A percentile compares a stretch with the other conserved stretches of the same genome.
phyloP scores from a whole-genome alignment of 2,329 filamentous ascomycete genomes.

The Cladosporium austrohemisphaericum region DNA sequence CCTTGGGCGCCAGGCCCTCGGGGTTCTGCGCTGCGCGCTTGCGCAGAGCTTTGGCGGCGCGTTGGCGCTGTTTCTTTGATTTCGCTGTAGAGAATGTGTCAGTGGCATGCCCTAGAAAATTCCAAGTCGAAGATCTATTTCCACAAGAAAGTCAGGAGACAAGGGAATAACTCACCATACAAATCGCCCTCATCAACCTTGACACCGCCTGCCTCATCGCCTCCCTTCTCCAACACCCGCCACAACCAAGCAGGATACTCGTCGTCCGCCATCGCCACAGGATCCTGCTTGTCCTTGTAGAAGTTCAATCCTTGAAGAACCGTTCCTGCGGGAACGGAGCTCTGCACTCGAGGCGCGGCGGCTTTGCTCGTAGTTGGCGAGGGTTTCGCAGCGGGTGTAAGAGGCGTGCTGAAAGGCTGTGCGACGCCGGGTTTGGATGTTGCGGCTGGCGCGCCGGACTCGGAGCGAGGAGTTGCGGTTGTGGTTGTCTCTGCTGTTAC shows the following conservation, averaged over 20 bases:
- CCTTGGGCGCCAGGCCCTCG: constrained; percentile 57
- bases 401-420: constrained; percentile 40
- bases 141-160: not conserved
- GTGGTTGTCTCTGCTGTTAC: constrained; percentile 29
- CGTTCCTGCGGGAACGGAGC: constrained; percentile 63
- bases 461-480: constrained; percentile 28
- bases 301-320: constrained; percentile 72
- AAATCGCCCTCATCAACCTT: constrained; percentile 66
- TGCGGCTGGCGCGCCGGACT: constrained; percentile 36
- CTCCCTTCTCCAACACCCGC: constrained; percentile 58
- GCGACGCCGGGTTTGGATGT: constrained; percentile 43
- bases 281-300: constrained; percentile 68
- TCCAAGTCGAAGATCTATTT: not conserved
- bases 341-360: constrained; percentile 26
- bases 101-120: too few species aligned
- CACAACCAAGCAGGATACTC: constrained; percentile 82
- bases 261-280: constrained; percentile 67
- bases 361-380: constrained; percentile 29
- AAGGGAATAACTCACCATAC: constrained; percentile 64
- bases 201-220: constrained; percentile 50
- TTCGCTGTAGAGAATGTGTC: constrained; percentile 56
- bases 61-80: constrained; percentile 74
- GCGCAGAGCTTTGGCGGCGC: constrained; percentile 63
- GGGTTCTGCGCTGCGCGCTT: constrained; percentile 64
- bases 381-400: constrained; percentile 31